These are phyloP conservation scores for Cornus suecica DNA, from an alignment of 148 eudicot genomes.

Conservation along the genomic window DNA sequence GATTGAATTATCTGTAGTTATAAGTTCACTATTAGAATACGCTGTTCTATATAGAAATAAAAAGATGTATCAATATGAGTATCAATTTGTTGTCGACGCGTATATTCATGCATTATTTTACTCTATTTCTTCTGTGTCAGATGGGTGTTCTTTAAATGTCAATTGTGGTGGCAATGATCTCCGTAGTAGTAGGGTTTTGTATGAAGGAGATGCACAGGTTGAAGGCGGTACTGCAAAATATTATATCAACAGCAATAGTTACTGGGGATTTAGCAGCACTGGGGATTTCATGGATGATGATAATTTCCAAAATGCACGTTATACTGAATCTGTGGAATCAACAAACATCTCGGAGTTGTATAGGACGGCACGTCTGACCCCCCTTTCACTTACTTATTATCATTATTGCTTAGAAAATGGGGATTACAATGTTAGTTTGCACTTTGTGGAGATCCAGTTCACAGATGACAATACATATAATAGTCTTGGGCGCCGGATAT, in stretches of 20 bases:
- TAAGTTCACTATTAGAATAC: too few relatives aligned
- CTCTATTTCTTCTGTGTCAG: constrained; percentile 27
- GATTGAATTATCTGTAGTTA: too few relatives aligned
- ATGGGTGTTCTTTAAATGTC: constrained; percentile 63
- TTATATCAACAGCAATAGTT: constrained; percentile 18
- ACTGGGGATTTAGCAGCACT: constrained; percentile 78
- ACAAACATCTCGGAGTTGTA: constrained; percentile 30
- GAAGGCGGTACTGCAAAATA: constrained; percentile 53
- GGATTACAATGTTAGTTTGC: constrained; percentile 53
- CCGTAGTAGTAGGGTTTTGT: constrained; percentile 27
- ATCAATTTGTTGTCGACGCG: neutral
- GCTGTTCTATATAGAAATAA: neutral
- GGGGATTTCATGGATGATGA: constrained; percentile 73
- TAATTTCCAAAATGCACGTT: constrained; percentile 33
- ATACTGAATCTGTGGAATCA: constrained; percentile 11
- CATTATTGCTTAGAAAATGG: constrained; percentile 71
- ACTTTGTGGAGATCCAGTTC: constrained; percentile 71
- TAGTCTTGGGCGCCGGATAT: constrained; percentile 72
- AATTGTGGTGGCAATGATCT: constrained; percentile 69
- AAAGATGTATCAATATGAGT: neutral
- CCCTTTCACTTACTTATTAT: constrained; percentile 64
- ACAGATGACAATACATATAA: constrained; percentile 43
- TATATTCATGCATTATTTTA: too few relatives aligned
- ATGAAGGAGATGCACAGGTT: constrained; percentile 62
- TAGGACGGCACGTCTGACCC: constrained; percentile 61